Evolutionary conservation across 352 stramenopile species (phyloP).

Genomic region (Phytophthora pisi): DNA sequence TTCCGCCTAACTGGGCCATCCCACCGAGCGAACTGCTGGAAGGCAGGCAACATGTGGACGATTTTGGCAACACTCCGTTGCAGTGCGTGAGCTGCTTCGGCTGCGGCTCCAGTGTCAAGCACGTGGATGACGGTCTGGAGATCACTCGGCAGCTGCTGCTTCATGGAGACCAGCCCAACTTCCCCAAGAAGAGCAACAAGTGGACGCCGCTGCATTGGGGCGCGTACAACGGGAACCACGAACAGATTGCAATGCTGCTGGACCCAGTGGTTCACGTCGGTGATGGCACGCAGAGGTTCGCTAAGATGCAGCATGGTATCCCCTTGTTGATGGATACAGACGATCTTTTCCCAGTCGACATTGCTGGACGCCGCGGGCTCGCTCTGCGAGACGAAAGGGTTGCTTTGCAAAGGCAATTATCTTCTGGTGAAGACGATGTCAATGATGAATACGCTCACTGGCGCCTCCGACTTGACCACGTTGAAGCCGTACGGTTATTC

Average conservation of each 20-base stretch:
- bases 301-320: constrained; percentile 55
- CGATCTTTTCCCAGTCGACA: constrained; percentile 66
- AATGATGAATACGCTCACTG: constrained; percentile 48
- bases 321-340: constrained; percentile 62
- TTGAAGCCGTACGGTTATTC: constrained; percentile 53
- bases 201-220: constrained; percentile 81
- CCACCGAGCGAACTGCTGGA: constrained; percentile 54
- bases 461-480: constrained; percentile 67
- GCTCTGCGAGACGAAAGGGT: constrained; percentile 49
- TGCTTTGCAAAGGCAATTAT: constrained; percentile 25
- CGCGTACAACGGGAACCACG: constrained; percentile 80
- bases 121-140: constrained; percentile 69
- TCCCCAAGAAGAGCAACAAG: constrained; percentile 67
- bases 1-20: constrained; percentile 47
- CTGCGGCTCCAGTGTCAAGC: constrained; percentile 58
- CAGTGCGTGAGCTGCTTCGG: constrained; percentile 84
- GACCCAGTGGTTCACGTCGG: constrained; percentile 33
- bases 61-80: constrained; percentile 82
- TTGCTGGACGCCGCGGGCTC: constrained; percentile 64
- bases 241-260: constrained; percentile 61
- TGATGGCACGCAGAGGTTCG: constrained; percentile 16
- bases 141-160: constrained; percentile 65
- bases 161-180: constrained; percentile 73
- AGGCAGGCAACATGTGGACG: constrained; percentile 55
- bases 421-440: background rate